Conservation (phyloP, 495 filamentous ascomycete species). For the Cenococcum geophilum region DNA sequence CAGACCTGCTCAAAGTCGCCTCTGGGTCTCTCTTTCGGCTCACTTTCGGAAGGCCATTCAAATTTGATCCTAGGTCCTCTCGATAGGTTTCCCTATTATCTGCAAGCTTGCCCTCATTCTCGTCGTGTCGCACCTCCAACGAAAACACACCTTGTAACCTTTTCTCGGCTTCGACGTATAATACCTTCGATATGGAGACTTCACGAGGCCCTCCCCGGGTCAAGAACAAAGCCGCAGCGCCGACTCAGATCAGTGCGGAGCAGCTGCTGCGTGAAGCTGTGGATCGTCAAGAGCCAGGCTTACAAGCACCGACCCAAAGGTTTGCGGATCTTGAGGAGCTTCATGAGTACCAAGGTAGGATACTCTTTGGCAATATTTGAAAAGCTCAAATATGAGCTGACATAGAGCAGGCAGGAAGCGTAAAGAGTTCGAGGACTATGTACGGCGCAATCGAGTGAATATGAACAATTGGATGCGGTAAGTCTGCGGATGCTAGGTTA, state of each 20-base stretch:
- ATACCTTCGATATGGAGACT: slow-evolving; percentile 65
- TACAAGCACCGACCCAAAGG: slow-evolving; percentile 87
- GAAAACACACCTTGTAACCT: background rate
- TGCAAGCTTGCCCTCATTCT: no score
- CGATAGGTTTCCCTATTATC: no score
- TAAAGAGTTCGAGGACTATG: slow-evolving; percentile 97
- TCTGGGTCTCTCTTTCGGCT: background rate
- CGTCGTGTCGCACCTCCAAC: no score
- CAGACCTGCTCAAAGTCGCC: no score
- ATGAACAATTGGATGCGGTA: slow-evolving; percentile 63
- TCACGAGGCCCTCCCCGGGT: slow-evolving; percentile 92
- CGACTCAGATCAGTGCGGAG: slow-evolving; percentile 81
- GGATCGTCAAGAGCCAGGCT: slow-evolving; percentile 83
- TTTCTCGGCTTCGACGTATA: background rate
- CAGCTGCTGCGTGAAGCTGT: slow-evolving; percentile 97
- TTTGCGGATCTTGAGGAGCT: slow-evolving; percentile 97
- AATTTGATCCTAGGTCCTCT: no score
- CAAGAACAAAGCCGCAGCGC: slow-evolving; percentile 84
- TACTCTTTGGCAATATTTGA: no score
- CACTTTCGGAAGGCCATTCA: background rate
- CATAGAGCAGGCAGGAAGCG: slow-evolving; percentile 55
- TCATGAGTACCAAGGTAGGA: slow-evolving; percentile 81
- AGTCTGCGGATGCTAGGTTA: no score
- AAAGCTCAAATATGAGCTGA: no score
- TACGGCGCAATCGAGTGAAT: slow-evolving; percentile 86